Evolutionary conservation across 257 asterid genomes (phyloP).

Genomic region (Catharanthus roseus): DNA sequence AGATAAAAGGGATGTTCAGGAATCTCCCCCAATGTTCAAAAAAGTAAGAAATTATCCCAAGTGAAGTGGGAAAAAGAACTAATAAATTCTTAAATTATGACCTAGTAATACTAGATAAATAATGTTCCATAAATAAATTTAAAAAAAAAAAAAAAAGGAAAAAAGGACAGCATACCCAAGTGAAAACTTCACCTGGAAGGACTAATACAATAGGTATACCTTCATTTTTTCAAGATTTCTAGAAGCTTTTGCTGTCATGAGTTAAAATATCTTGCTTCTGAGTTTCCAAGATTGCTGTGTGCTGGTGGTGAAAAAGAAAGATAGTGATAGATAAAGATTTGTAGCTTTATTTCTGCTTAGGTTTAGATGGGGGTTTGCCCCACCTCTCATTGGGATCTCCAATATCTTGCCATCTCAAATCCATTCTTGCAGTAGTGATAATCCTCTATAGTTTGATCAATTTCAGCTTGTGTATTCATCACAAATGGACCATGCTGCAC

Average conservation of each 20-base stretch:
- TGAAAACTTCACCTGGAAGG: conserved; percentile 22
- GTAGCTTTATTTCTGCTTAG: conserved; percentile 7
- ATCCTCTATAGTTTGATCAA: conserved; percentile 71
- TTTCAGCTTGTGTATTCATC: conserved; percentile 87
- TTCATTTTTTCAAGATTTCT: conserved; percentile 16
- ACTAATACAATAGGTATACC: conserved; percentile 4
- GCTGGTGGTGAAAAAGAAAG: conserved; percentile 26
- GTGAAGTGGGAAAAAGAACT: neutral
- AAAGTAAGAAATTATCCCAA: neutral
- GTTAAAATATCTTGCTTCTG: neutral
- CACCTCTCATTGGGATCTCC: conserved; percentile 53
- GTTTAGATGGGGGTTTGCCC: neutral
- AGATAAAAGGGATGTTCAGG: neutral
- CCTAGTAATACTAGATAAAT: conserved; percentile 13
- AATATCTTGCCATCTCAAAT: conserved; percentile 69
- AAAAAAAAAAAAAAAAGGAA: too few relatives aligned
- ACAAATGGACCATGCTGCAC: conserved; percentile 93
- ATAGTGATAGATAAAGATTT: conserved; percentile 17
- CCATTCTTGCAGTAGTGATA: conserved; percentile 73
- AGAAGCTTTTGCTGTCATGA: conserved; percentile 12
- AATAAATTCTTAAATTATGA: conserved; percentile 13
- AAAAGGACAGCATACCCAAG: too few relatives aligned
- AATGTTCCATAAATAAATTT: too few relatives aligned
- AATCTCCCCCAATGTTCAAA: neutral
- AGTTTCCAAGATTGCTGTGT: conserved; percentile 17